Conservation (phyloP, 208 protist genomes). For the Trichomonas gallinae region DNA sequence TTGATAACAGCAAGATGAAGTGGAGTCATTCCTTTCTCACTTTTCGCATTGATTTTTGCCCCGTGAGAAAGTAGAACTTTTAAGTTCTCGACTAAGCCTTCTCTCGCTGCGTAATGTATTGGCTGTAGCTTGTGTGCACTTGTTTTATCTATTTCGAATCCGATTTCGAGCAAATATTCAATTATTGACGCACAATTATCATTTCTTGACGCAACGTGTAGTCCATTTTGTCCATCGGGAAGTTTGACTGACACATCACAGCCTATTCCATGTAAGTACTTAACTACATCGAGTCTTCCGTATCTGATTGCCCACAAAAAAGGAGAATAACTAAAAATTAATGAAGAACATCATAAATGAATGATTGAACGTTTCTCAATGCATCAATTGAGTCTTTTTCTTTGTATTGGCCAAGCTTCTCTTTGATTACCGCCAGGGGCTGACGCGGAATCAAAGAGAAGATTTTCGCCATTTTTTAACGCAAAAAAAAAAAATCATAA, state of each 20-base stretch:
- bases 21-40: background rate
- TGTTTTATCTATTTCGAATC: background rate
- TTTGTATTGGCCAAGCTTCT: background rate
- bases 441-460: background rate
- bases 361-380: background rate
- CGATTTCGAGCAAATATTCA: background rate
- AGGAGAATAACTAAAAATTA: background rate
- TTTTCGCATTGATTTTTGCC: background rate
- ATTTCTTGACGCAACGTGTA: background rate
- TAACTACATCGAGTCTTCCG: background rate
- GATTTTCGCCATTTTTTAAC: background rate
- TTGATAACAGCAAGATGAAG: background rate
- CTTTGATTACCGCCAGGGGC: background rate
- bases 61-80: background rate
- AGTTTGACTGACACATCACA: background rate
- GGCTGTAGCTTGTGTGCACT: background rate
- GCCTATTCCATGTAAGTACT: background rate
- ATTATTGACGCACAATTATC: background rate
- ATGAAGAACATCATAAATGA: background rate
- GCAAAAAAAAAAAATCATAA: too few relatives aligned
- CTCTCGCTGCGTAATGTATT: background rate
- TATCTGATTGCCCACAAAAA: background rate
- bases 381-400: background rate
- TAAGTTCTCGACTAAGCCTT: background rate
- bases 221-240: background rate